phyloP scores from a whole-genome alignment of 2,329 filamentous ascomycete genomes.

The Fusarium circinatum region DNA sequence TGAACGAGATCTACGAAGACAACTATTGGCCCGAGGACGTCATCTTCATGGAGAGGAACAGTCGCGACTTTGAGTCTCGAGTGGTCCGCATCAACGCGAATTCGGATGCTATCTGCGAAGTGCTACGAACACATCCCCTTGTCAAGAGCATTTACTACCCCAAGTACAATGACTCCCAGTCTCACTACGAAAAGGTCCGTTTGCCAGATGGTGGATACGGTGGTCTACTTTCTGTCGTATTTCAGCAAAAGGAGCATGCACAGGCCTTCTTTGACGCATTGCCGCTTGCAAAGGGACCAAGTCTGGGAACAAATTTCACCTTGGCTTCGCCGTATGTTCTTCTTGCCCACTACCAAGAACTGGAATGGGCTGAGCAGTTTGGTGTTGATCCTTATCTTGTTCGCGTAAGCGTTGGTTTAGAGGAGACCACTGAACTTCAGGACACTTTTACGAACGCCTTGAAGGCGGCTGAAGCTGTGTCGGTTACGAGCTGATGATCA shows the following conservation, averaged over 20 bases:
- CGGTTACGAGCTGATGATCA: conserved; percentile 4
- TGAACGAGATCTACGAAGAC: conserved; percentile 78
- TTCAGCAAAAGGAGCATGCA: conserved; percentile 75
- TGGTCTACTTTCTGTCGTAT: conserved; percentile 86
- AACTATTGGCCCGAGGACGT: conserved; percentile 95
- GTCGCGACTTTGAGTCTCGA: conserved; percentile 85
- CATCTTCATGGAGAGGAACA: conserved; percentile 96
- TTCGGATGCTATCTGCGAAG: conserved; percentile 82
- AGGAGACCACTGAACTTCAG: conserved; percentile 76
- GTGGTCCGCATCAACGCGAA: conserved; percentile 88
- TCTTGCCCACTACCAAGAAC: conserved; percentile 88
- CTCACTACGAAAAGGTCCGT: conserved; percentile 82
- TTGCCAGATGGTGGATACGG: conserved; percentile 85
- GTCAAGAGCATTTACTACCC: conserved; percentile 90
- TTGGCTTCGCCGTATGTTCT: conserved; percentile 91
- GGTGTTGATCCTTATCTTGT: conserved; percentile 85
- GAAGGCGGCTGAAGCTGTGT: conserved; percentile 59
- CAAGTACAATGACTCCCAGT: conserved; percentile 75
- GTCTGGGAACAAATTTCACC: conserved; percentile 96
- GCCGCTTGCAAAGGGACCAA: conserved; percentile 91
- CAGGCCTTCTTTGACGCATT: conserved; percentile 86
- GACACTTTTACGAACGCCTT: conserved; percentile 76
- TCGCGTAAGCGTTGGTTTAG: conserved; percentile 88
- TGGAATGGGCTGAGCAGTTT: conserved; percentile 88
- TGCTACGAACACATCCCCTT: conserved; percentile 68